phyloP scores from a whole-genome alignment of 2,329 filamentous ascomycete species.

The Tolypocladium album region DNA sequence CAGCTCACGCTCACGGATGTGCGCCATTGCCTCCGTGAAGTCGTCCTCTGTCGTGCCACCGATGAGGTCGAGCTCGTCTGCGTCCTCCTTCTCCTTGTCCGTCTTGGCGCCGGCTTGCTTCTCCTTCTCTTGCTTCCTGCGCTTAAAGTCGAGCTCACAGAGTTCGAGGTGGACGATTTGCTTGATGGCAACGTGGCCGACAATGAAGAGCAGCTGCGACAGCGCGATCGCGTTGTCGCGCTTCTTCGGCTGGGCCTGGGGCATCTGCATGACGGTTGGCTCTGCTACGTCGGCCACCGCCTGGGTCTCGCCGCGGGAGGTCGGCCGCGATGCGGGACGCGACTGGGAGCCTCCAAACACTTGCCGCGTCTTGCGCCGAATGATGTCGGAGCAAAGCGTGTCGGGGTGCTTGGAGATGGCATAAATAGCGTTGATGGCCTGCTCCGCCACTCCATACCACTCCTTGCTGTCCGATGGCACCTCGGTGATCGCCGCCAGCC shows the following conservation, averaged over 20 bases:
- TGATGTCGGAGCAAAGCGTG: slow-evolving; percentile 80
- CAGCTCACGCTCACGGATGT: slow-evolving; percentile 75
- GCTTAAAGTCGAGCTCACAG: slow-evolving; percentile 97
- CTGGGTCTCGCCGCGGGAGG: slow-evolving; percentile 28
- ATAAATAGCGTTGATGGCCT: slow-evolving; percentile 93
- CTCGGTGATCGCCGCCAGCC: slow-evolving; percentile 75
- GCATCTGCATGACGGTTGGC: slow-evolving; percentile 17
- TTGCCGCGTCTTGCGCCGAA: slow-evolving; percentile 73
- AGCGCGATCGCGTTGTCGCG: slow-evolving; percentile 63
- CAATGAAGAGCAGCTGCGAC: slow-evolving; percentile 87
- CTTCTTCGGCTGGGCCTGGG: slow-evolving; percentile 30
- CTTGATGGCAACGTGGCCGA: slow-evolving; percentile 95
- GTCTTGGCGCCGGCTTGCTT: slow-evolving; percentile 43
- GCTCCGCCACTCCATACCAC: slow-evolving; percentile 92
- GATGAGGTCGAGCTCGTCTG: slow-evolving; percentile 90
- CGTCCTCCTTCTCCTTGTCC: slow-evolving; percentile 46
- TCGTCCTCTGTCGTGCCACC: slow-evolving; percentile 93
- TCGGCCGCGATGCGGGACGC: slow-evolving; percentile 30
- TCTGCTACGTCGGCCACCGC: slow-evolving; percentile 17
- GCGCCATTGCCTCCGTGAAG: slow-evolving; percentile 76
- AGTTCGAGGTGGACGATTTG: slow-evolving; percentile 97
- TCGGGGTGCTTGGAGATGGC: slow-evolving; percentile 89
- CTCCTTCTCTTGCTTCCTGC: slow-evolving; percentile 82
- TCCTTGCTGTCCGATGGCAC: slow-evolving; percentile 84
- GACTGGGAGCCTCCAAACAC: slow-evolving; percentile 52